phyloP scores from a whole-genome alignment of 345 rosid genomes.

The Fremontodendron californicum region DNA sequence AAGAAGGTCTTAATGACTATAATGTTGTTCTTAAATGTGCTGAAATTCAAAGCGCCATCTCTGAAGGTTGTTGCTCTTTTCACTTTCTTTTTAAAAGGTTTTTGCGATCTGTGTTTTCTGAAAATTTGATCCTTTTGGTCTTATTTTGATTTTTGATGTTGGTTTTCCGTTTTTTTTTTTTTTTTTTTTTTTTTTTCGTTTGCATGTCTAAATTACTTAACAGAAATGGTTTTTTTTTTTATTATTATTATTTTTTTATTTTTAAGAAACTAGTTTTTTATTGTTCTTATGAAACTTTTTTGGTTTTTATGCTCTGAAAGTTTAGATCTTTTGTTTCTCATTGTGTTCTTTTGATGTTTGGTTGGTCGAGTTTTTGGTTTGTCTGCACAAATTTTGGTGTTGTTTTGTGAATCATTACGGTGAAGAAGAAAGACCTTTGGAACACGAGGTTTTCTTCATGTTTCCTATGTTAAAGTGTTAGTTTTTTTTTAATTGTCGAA shows the following conservation, averaged over 20 bases:
- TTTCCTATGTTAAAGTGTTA: background rate
- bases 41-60: conserved; percentile 84
- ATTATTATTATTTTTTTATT: no score
- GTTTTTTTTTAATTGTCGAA: background rate
- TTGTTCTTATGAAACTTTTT: background rate
- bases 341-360: background rate
- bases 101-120: background rate
- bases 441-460: background rate
- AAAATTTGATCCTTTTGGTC: background rate
- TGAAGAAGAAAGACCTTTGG: background rate
- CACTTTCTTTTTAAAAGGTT: background rate
- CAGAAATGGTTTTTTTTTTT: background rate
- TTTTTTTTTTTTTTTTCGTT: background rate
- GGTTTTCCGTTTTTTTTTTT: background rate
- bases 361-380: background rate
- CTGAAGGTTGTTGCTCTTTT: conserved; percentile 45
- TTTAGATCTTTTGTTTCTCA: background rate
- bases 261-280: background rate
- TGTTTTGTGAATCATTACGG: background rate
- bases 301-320: background rate
- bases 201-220: background rate
- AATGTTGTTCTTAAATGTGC: conserved; percentile 75
- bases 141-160: background rate
- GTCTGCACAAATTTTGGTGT: background rate
- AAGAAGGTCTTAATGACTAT: conserved; percentile 79